Conservation (phyloP, 768 basidiomycete species). For the Filobasidium floriforme region DNA sequence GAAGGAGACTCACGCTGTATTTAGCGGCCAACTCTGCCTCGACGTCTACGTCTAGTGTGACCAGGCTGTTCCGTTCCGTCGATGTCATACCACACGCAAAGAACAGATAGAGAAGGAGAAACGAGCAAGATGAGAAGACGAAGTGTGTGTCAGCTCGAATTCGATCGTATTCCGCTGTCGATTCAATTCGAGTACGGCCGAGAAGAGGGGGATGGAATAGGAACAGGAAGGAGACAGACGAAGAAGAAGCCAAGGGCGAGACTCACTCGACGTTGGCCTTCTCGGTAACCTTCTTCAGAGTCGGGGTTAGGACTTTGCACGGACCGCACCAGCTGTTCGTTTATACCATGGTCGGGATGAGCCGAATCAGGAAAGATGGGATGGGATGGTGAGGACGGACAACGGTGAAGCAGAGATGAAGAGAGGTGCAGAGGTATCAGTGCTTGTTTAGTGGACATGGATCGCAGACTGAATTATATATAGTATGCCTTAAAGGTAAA, state of each 20-base stretch:
- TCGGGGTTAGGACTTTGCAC: constrained; percentile 64
- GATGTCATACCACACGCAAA: constrained; percentile 46
- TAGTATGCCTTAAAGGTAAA: not conserved
- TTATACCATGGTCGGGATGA: not conserved
- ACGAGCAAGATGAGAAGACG: not conserved
- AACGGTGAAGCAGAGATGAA: not conserved
- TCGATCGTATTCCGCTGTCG: not conserved
- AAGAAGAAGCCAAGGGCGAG: too few relatives aligned
- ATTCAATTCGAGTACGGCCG: not conserved
- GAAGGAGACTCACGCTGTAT: constrained; percentile 49
- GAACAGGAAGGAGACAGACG: not conserved
- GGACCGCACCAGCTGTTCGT: constrained; percentile 65
- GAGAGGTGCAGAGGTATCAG: not conserved
- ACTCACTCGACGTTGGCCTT: constrained; percentile 45
- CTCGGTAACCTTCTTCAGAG: constrained; percentile 57
- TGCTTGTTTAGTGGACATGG: too few relatives aligned
- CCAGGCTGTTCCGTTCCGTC: constrained; percentile 52
- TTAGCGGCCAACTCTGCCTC: constrained; percentile 52
- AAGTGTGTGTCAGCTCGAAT: not conserved
- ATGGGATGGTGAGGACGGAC: not conserved
- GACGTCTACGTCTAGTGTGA: constrained; percentile 56
- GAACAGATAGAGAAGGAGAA: not conserved
- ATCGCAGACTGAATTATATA: too few relatives aligned
- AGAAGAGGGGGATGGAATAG: too few relatives aligned
- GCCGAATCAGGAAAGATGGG: not conserved